A percentile compares a stretch with the other conserved stretches of the same genome.
phyloP scores from a whole-genome alignment of 1,284 basidiomycete genomes.

The Bondarzewia mesenterica region DNA sequence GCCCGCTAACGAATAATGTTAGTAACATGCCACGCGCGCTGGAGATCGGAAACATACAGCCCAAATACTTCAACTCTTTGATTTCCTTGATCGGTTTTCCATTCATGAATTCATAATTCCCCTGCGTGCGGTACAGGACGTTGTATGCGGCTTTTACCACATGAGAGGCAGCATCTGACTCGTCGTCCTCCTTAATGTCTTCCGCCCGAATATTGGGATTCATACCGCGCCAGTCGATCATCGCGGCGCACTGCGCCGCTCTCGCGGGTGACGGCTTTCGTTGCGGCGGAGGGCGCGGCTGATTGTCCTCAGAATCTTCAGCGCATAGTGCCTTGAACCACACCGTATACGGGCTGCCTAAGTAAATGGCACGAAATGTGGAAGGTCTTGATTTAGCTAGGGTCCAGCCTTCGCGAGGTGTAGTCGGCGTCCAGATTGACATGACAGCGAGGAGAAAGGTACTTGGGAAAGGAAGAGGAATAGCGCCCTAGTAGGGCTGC shows the following conservation, averaged over 20 bases:
- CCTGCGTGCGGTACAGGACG: conserved; percentile 10
- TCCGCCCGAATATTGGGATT: not conserved
- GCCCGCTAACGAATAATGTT: conserved; percentile 24
- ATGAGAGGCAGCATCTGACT: not conserved
- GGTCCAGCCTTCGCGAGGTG: too few species aligned
- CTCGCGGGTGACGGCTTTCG: not conserved
- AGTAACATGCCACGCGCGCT: too few species aligned
- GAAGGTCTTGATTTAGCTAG: too few species aligned
- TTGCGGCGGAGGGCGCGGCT: not conserved
- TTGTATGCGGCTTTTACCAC: not conserved
- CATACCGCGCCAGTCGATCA: not conserved
- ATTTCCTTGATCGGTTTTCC: conserved; percentile 6
- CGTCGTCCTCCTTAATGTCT: not conserved
- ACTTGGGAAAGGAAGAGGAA: too few species aligned
- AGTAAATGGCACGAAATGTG: not conserved
- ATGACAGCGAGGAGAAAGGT: too few species aligned
- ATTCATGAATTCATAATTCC: conserved; percentile 10
- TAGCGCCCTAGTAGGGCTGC: too few species aligned
- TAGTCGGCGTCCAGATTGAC: too few species aligned
- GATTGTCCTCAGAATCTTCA: not conserved
- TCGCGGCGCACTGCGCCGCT: not conserved
- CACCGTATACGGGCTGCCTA: not conserved
- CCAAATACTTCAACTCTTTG: conserved; percentile 6
- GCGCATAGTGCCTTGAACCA: not conserved
- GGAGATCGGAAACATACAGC: conserved; percentile 9